Conservation (phyloP, 2,329 filamentous ascomycete species). For the Ascochyta pisi region DNA sequence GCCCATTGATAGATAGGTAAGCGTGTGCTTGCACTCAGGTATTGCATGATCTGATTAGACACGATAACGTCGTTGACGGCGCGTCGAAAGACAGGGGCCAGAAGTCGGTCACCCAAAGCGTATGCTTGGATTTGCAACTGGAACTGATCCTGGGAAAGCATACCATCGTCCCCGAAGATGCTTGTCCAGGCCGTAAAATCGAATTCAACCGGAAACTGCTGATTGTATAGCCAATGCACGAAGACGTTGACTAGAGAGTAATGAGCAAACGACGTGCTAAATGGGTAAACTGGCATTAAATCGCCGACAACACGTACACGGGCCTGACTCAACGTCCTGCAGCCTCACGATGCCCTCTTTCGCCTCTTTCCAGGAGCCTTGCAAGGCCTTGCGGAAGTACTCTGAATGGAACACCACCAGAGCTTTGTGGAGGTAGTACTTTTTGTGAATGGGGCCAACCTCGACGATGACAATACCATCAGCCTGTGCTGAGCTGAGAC, state of each 20-base stretch:
- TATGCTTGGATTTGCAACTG: neutral
- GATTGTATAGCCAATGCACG: neutral
- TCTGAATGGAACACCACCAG: conserved; percentile 14
- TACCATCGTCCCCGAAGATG: neutral
- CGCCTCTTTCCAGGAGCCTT: conserved; percentile 11
- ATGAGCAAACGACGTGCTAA: no score
- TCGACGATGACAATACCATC: neutral
- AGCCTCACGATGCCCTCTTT: conserved; percentile 6
- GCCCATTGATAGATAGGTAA: neutral
- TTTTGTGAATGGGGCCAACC: conserved; percentile 9
- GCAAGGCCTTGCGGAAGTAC: conserved; percentile 19
- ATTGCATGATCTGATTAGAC: neutral
- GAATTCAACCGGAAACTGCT: neutral
- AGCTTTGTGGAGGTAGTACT: conserved; percentile 15
- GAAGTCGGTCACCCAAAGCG: neutral
- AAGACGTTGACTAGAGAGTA: neutral
- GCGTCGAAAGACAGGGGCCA: neutral
- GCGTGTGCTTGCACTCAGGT: no score
- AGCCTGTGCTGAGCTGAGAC: neutral
- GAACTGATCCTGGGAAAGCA: neutral
- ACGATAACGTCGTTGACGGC: neutral
- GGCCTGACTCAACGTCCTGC: neutral
- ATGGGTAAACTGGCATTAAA: no score
- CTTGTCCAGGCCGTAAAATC: neutral
- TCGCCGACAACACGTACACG: neutral